These are phyloP conservation scores for Aspergillus neotritici DNA, from an alignment of 2,329 filamentous ascomycete genomes.

Conservation along the genomic window DNA sequence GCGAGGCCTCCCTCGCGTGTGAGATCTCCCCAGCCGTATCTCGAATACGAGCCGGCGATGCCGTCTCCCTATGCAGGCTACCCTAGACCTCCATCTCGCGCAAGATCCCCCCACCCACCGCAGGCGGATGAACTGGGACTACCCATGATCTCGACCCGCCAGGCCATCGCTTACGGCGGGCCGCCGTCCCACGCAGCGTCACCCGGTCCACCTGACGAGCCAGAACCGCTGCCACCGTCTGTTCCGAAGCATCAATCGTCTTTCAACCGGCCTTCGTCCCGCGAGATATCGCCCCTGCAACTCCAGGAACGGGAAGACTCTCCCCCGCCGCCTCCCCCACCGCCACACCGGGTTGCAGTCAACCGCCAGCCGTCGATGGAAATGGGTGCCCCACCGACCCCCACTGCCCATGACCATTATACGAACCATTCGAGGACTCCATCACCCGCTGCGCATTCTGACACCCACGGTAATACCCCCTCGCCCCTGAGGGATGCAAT, in stretches of 20 bases:
- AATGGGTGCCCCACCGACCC: constrained; percentile 27
- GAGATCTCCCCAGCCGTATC: constrained; percentile 1
- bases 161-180: constrained; percentile 2
- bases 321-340: constrained; percentile 77
- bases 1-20: constrained; percentile 15
- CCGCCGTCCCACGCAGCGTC: constrained; percentile 12
- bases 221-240: constrained; percentile 6
- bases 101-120: constrained; percentile 17
- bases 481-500: constrained; percentile 91
- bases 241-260: constrained; percentile 12
- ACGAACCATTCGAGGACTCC: constrained; percentile 39
- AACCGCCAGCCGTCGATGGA: constrained; percentile 30
- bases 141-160: constrained; percentile 12
- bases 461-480: constrained; percentile 66
- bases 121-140: constrained; percentile 13
- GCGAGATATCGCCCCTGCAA: constrained; percentile 24
- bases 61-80: constrained; percentile 6
- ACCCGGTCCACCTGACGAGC: constrained; percentile 9
- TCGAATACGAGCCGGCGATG: neutral
- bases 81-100: constrained; percentile 22
- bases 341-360: constrained; percentile 63
- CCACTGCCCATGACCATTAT: constrained; percentile 40
- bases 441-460: constrained; percentile 53
- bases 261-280: constrained; percentile 12
- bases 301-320: constrained; percentile 58